Evolutionary conservation across 345 rosid species (phyloP).

Genomic region (Eucalyptus dawsonii): DNA sequence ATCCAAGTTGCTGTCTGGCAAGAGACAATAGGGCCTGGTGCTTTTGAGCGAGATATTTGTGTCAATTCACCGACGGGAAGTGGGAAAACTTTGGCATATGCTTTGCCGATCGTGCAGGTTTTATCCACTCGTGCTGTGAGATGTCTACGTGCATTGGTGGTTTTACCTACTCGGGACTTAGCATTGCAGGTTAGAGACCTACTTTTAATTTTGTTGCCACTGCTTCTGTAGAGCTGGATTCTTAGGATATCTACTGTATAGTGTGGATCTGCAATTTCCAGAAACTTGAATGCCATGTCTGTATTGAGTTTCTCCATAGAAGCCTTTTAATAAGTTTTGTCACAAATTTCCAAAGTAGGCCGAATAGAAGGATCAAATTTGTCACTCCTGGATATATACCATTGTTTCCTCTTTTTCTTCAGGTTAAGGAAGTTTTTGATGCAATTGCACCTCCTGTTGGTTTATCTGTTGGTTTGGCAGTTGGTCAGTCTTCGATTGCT

Average conservation of each 20-base stretch:
- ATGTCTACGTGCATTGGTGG: slow-evolving; percentile 83
- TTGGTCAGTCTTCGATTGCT: slow-evolving; percentile 87
- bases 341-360: not conserved
- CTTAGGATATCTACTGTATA: not conserved
- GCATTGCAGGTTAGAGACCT: slow-evolving; percentile 59
- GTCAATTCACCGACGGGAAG: slow-evolving; percentile 92
- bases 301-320: not conserved
- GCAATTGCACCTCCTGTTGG: slow-evolving; percentile 91
- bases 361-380: not conserved
- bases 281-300: not conserved
- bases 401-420: not conserved
- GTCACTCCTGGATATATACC: not conserved
- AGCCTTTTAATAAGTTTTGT: not conserved
- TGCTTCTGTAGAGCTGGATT: not conserved
- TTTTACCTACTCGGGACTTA: slow-evolving; percentile 91
- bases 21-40: slow-evolving; percentile 84
- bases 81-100: slow-evolving; percentile 88
- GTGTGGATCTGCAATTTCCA: not conserved
- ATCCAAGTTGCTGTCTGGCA: slow-evolving; percentile 94
- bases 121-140: slow-evolving; percentile 56
- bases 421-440: slow-evolving; percentile 90
- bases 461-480: slow-evolving; percentile 89
- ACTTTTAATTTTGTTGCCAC: not conserved
- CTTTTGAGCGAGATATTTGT: slow-evolving; percentile 75
- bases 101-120: slow-evolving; percentile 74